These are phyloP conservation scores for Phallus indusiatus DNA, from an alignment of 768 basidiomycete genomes.

Conservation along the genomic window DNA sequence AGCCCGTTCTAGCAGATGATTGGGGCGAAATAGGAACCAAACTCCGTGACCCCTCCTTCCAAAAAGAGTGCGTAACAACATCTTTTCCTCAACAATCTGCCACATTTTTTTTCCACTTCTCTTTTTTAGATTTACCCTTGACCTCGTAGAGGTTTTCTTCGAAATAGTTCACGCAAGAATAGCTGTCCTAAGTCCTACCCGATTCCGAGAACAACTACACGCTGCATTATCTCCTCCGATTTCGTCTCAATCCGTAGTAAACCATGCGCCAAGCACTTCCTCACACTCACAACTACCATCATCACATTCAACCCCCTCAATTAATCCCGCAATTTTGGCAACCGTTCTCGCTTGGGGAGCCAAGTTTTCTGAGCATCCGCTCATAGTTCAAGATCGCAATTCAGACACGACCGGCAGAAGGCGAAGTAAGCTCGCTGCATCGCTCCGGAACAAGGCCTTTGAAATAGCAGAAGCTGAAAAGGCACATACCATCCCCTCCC, in stretches of 20 bases:
- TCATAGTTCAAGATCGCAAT: slow-evolving; percentile 70
- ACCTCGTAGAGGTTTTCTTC: slow-evolving; percentile 92
- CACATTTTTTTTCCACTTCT: slow-evolving; percentile 5
- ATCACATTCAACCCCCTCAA: slow-evolving; percentile 18
- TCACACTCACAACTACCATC: slow-evolving; percentile 4
- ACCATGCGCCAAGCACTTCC: not conserved
- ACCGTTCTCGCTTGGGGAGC: slow-evolving; percentile 87
- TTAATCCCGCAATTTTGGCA: slow-evolving; percentile 72
- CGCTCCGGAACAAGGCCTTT: slow-evolving; percentile 70
- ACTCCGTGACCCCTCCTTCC: slow-evolving; percentile 63
- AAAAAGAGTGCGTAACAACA: slow-evolving; percentile 64
- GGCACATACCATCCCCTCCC: slow-evolving; percentile 69
- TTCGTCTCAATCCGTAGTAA: slow-evolving; percentile 4
- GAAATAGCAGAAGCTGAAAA: slow-evolving; percentile 83
- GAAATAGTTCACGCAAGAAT: slow-evolving; percentile 85
- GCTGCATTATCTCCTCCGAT: slow-evolving; percentile 18
- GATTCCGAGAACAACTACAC: slow-evolving; percentile 67
- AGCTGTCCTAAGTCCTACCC: slow-evolving; percentile 75
- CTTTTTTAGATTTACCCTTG: slow-evolving; percentile 66
- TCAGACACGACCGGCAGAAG: slow-evolving; percentile 38
- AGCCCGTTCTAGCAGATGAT: slow-evolving; percentile 32
- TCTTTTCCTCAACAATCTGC: slow-evolving; percentile 12
- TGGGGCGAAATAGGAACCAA: slow-evolving; percentile 72
- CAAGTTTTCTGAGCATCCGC: slow-evolving; percentile 86
- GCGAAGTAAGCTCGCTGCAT: slow-evolving; percentile 69